Conservation (phyloP, 768 basidiomycete species). For the Kwoniella botswanensis region DNA sequence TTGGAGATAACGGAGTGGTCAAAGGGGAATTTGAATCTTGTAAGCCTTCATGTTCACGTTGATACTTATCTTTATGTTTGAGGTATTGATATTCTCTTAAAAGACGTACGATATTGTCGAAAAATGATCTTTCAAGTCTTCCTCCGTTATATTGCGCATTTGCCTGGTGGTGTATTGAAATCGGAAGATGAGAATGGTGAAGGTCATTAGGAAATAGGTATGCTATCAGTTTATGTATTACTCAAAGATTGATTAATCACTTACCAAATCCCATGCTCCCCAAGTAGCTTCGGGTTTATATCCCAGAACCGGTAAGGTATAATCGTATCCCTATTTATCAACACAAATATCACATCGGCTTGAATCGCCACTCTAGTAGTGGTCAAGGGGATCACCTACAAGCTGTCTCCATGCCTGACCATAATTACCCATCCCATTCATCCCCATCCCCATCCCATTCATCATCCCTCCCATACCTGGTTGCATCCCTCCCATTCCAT, state of each 20-base stretch:
- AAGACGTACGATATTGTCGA: constrained; percentile 54
- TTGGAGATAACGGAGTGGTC: constrained; percentile 3
- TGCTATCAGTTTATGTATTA: too few species aligned
- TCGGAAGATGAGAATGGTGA: not conserved
- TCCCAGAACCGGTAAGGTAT: constrained; percentile 37
- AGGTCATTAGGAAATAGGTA: too few species aligned
- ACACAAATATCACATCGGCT: not conserved
- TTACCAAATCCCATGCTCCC: constrained; percentile 51
- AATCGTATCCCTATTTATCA: constrained; percentile 44
- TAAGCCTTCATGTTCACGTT: constrained; percentile 12
- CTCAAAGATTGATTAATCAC: constrained; percentile 3
- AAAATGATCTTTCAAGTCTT: constrained; percentile 48
- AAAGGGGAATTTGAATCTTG: constrained; percentile 1
- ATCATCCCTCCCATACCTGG: constrained; percentile 9
- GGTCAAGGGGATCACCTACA: not conserved
- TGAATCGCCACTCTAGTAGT: not conserved
- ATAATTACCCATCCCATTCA: constrained; percentile 21
- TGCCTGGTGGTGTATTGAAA: constrained; percentile 32
- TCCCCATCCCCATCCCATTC: constrained; percentile 20
- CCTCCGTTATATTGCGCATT: constrained; percentile 42
- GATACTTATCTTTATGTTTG: constrained; percentile 4
- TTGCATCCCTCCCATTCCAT: constrained; percentile 5
- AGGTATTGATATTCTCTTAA: constrained; percentile 17
- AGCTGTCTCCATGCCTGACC: constrained; percentile 29
- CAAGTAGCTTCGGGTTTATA: constrained; percentile 48